Conservation (phyloP, 768 basidiomycete genomes). For the Panaeolus cyanescens region DNA sequence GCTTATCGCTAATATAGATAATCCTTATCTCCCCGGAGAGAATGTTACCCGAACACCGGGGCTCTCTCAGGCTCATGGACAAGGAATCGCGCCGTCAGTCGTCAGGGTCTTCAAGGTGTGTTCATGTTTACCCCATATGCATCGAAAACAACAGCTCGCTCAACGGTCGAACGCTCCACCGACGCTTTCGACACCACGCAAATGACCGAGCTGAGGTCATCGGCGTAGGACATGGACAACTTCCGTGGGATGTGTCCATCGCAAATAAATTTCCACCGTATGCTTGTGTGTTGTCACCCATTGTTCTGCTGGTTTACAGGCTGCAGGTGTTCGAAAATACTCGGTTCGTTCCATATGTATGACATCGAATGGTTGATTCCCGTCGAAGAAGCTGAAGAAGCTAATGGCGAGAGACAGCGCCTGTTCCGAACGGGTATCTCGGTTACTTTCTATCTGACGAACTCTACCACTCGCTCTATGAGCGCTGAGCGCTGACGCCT, state of each 20-base stretch:
- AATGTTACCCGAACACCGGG: background rate
- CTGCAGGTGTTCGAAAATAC: too few species aligned
- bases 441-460: background rate
- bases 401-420: background rate
- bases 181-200: background rate
- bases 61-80: background rate
- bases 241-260: background rate
- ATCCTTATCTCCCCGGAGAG: background rate
- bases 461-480: background rate
- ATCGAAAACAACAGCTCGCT: background rate
- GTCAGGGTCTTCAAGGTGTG: background rate
- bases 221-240: background rate
- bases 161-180: background rate
- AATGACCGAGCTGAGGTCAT: background rate
- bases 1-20: too few species aligned
- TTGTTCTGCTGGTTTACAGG: too few species aligned
- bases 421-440: background rate
- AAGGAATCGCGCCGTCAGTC: too few species aligned
- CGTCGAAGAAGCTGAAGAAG: background rate
- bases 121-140: background rate
- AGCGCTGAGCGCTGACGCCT: background rate
- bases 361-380: background rate
- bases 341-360: background rate
- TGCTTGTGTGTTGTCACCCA: background rate
- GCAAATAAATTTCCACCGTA: background rate